Conservation (phyloP, 1,284 basidiomycete species). For the Pseudozyma flocculosa region DNA sequence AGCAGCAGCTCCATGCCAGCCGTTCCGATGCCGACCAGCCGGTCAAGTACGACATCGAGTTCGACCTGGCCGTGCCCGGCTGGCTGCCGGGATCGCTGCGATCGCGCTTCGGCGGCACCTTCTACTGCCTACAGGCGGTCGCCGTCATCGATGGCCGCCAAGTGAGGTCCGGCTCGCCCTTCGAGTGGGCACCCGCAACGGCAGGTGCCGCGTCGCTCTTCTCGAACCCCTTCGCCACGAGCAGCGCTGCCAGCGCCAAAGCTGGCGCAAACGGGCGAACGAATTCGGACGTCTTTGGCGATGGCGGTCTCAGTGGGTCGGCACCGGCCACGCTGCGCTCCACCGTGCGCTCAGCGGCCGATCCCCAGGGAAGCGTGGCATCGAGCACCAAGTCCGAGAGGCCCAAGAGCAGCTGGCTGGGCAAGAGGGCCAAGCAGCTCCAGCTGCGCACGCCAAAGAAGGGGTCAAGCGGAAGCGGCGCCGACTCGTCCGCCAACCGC, state of each 20-base stretch:
- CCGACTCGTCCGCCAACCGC: not conserved
- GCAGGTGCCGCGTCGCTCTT: not conserved
- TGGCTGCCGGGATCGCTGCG: slow-evolving; percentile 53
- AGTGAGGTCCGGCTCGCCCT: not conserved
- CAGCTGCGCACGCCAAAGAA: slow-evolving; percentile 19
- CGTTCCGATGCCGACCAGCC: not conserved
- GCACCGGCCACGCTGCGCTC: not conserved
- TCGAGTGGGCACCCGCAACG: not conserved
- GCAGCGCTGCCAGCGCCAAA: too few species aligned
- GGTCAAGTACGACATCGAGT: slow-evolving; percentile 49
- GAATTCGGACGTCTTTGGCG: not conserved
- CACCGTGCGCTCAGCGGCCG: not conserved
- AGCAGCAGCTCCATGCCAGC: not conserved
- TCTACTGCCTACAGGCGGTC: slow-evolving; percentile 49
- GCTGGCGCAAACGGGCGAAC: not conserved
- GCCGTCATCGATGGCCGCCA: slow-evolving; percentile 22
- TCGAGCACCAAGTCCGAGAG: not conserved
- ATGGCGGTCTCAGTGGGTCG: not conserved
- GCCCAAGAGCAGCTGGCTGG: slow-evolving; percentile 31
- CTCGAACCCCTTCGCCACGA: not conserved
- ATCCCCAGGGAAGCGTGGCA: not conserved
- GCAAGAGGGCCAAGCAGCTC: slow-evolving; percentile 43
- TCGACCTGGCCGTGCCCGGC: slow-evolving; percentile 52
- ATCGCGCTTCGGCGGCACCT: slow-evolving; percentile 52
- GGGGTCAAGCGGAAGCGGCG: not conserved